These are phyloP conservation scores for Fusarium metavorans DNA, from an alignment of 2,329 filamentous ascomycete genomes.

Conservation along the genomic window DNA sequence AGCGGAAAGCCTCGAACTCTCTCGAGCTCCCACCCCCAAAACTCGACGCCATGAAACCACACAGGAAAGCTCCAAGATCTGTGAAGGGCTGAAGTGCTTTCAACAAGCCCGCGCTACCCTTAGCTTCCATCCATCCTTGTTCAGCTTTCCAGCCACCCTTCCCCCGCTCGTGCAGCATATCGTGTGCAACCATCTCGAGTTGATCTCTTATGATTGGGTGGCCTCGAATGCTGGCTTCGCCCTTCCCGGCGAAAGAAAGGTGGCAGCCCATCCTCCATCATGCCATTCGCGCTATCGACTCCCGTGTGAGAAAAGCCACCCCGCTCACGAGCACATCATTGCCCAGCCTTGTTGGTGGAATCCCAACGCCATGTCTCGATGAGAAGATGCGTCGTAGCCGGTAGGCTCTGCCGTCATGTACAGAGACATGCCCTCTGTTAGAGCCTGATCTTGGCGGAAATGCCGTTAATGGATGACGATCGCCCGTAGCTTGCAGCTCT, in stretches of 20 bases:
- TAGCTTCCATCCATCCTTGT: conserved; percentile 6
- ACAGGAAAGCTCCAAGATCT: neutral
- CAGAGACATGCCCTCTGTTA: conserved; percentile 23
- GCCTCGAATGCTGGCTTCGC: conserved; percentile 10
- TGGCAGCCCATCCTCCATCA: conserved; percentile 33
- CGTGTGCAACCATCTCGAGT: conserved; percentile 27
- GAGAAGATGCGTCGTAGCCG: conserved; percentile 25
- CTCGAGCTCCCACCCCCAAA: neutral
- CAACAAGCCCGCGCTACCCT: neutral
- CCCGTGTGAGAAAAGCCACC: conserved; percentile 10
- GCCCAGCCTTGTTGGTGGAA: conserved; percentile 26
- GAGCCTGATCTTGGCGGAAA: conserved; percentile 24
- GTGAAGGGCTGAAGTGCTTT: conserved; percentile 7
- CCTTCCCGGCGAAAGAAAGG: conserved; percentile 23
- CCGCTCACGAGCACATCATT: conserved; percentile 28
- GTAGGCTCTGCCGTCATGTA: conserved; percentile 24
- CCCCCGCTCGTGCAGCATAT: conserved; percentile 33
- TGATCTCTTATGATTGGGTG: conserved; percentile 29
- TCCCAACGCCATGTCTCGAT: conserved; percentile 24
- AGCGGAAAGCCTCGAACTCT: neutral
- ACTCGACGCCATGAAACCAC: neutral
- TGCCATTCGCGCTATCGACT: conserved; percentile 11
- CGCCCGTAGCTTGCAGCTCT: conserved; percentile 17
- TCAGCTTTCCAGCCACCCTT: conserved; percentile 29
- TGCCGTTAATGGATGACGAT: conserved; percentile 36